Conservation (phyloP, 2,329 filamentous ascomycete species). For the Ophiostoma fasciatum region DNA sequence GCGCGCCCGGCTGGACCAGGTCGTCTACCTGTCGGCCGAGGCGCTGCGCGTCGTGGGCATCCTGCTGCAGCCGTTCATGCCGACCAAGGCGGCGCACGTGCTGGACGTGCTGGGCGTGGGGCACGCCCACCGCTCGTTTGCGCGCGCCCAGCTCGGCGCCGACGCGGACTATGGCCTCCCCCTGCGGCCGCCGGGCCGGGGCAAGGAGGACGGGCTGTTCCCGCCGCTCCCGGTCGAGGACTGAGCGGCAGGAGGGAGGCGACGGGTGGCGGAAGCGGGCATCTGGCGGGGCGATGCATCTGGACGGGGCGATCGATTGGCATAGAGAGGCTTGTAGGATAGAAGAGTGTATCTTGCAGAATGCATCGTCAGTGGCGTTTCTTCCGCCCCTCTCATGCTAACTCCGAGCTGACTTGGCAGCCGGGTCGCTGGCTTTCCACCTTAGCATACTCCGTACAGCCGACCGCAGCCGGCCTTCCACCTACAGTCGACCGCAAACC, state of each 20-base stretch:
- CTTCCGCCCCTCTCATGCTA: too few relatives aligned
- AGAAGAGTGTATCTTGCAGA: too few relatives aligned
- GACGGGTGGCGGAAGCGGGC: too few relatives aligned
- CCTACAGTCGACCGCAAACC: too few relatives aligned
- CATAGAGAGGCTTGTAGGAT: too few relatives aligned
- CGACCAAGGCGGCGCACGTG: conserved; percentile 54
- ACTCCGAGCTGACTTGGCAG: too few relatives aligned
- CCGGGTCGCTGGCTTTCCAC: too few relatives aligned
- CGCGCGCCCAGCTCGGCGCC: conserved; percentile 43
- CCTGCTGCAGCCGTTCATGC: conserved; percentile 83
- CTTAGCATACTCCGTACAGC: too few relatives aligned
- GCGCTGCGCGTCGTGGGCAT: conserved; percentile 67
- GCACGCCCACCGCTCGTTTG: conserved; percentile 43
- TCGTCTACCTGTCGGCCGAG: conserved; percentile 60
- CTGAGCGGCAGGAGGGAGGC: conserved; percentile 15
- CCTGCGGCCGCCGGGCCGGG: conserved; percentile 18
- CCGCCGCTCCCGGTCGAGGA: conserved; percentile 32
- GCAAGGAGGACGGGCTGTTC: conserved; percentile 32
- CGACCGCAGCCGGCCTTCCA: too few relatives aligned
- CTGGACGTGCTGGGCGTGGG: conserved; percentile 67
- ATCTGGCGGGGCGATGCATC: too few relatives aligned
- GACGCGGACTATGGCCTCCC: conserved; percentile 56
- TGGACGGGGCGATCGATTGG: too few relatives aligned
- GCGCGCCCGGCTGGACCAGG: conserved; percentile 31
- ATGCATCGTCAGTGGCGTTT: too few relatives aligned